A percentile compares a stretch with the other conserved stretches of the same genome.
Evolutionary conservation across 108 stramenopile species (phyloP).

Genomic region (Skeletonema grethae): DNA sequence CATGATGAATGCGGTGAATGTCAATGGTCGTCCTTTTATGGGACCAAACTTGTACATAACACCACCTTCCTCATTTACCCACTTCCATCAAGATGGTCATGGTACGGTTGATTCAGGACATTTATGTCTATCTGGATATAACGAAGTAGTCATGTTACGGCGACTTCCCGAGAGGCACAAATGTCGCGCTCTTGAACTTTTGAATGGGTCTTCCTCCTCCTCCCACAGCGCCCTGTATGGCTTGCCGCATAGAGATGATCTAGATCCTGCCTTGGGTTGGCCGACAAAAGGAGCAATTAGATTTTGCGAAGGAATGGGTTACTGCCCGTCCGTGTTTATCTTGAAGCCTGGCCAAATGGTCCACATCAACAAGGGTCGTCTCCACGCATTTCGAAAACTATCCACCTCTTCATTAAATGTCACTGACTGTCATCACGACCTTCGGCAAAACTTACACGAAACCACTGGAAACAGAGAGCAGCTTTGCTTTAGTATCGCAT

Average conservation of each 20-base stretch:
- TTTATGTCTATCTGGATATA: slow-evolving; percentile 71
- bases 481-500: slow-evolving; percentile 84
- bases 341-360: slow-evolving; percentile 85
- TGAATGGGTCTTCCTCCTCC: slow-evolving; percentile 28
- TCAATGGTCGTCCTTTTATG: slow-evolving; percentile 72
- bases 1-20: slow-evolving; percentile 84
- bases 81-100: slow-evolving; percentile 84
- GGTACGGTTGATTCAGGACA: slow-evolving; percentile 91
- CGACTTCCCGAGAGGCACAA: slow-evolving; percentile 80
- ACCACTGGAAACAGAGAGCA: slow-evolving; percentile 34
- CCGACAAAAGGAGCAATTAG: slow-evolving; percentile 60
- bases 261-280: slow-evolving; percentile 61
- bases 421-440: slow-evolving; percentile 64
- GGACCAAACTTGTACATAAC: slow-evolving; percentile 68
- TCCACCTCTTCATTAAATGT: slow-evolving; percentile 44
- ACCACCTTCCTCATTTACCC: slow-evolving; percentile 59
- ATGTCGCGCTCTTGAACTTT: slow-evolving; percentile 54
- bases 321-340: slow-evolving; percentile 85
- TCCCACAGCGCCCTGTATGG: slow-evolving; percentile 63
- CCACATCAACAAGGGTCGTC: slow-evolving; percentile 90
- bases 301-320: slow-evolving; percentile 72
- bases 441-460: slow-evolving; percentile 40
- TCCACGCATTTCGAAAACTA: slow-evolving; percentile 91
- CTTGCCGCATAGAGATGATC: slow-evolving; percentile 68
- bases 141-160: slow-evolving; percentile 85